Evolutionary conservation across 371 early-diverging fungal species (phyloP).

Genomic region (Mucor lusitanicus): DNA sequence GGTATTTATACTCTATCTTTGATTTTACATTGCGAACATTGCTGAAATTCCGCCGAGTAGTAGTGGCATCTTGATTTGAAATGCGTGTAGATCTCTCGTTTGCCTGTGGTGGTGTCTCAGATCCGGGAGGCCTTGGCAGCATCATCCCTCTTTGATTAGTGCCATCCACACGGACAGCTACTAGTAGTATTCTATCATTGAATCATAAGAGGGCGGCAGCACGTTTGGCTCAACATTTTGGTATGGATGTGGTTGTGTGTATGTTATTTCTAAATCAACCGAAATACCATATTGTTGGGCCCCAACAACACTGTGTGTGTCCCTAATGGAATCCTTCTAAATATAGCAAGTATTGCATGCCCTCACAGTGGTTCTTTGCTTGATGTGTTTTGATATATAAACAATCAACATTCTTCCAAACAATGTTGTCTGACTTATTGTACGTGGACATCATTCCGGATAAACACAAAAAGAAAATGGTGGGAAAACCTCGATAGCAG

Average conservation of each 20-base stretch:
- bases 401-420: neutral
- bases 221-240: neutral
- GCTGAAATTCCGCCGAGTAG: conserved; percentile 6
- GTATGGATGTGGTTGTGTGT: neutral
- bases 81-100: neutral
- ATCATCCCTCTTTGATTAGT: neutral
- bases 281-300: neutral
- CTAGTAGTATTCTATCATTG: neutral
- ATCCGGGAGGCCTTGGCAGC: neutral
- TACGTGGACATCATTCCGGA: neutral
- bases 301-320: neutral
- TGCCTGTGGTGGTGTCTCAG: neutral
- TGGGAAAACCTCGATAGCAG: neutral
- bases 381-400: neutral
- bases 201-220: neutral
- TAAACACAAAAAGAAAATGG: neutral
- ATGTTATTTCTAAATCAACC: conserved; percentile 6
- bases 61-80: neutral
- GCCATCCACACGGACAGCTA: neutral
- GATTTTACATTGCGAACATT: neutral
- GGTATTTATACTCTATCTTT: conserved; percentile 12
- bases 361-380: too few species aligned
- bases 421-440: conserved; percentile 1
- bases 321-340: neutral
- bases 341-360: neutral